phyloP scores from a whole-genome alignment of 305 asterid genomes.

The Coffea humblotiana region DNA sequence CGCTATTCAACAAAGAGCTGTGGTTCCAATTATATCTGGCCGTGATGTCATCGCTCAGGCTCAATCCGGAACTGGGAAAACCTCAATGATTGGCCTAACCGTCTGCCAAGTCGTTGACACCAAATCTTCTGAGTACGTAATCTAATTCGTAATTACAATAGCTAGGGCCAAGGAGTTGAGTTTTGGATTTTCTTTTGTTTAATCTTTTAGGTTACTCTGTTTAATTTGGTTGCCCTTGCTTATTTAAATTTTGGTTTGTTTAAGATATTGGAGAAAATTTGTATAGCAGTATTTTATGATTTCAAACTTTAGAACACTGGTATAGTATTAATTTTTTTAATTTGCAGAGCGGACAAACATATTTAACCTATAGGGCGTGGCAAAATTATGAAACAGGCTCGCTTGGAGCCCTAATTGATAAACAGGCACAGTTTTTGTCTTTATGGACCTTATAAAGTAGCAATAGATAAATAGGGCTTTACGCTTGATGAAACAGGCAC shows the following conservation, averaged over 20 bases:
- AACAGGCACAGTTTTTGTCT: too few species aligned
- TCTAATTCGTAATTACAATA: not conserved
- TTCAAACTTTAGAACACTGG: not conserved
- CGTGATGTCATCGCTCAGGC: constrained; percentile 99
- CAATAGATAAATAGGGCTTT: too few species aligned
- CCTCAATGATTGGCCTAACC: constrained; percentile 95
- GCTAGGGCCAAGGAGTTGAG: not conserved
- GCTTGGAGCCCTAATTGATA: too few species aligned
- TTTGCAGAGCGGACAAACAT: not conserved
- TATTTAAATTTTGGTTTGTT: not conserved
- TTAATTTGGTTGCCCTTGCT: not conserved
- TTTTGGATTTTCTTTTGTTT: not conserved
- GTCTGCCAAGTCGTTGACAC: constrained; percentile 94
- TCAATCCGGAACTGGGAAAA: constrained; percentile 89
- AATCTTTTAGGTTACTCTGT: not conserved
- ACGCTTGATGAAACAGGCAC: too few species aligned
- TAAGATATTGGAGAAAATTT: too few species aligned
- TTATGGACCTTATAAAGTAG: too few species aligned
- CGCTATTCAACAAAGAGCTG: constrained; percentile 93
- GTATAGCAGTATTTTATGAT: not conserved
- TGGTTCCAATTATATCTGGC: constrained; percentile 74
- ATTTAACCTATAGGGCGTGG: not conserved
- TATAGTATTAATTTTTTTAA: not conserved
- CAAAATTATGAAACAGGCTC: too few species aligned
- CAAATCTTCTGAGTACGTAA: constrained; percentile 75